phyloP scores from a whole-genome alignment of 1,139 yeast genomes.

The Debaryomycetaceae sp. region DNA sequence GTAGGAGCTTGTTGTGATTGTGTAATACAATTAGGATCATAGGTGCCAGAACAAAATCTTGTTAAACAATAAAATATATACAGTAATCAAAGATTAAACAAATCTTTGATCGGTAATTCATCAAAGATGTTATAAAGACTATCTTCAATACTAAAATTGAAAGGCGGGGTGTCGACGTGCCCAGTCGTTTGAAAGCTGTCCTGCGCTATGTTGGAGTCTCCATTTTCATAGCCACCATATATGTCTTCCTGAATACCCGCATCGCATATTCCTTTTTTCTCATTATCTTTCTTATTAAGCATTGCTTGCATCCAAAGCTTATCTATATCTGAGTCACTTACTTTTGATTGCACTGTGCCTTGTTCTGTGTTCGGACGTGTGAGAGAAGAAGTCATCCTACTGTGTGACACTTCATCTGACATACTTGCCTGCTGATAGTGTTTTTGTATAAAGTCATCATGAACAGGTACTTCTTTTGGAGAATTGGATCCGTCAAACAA shows the following conservation, averaged over 20 bases:
- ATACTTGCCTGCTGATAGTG: not conserved
- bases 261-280: no score
- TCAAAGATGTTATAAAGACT: not conserved
- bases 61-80: no score
- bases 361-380: not conserved
- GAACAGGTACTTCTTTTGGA: not conserved
- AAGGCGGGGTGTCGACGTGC: not conserved
- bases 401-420: not conserved
- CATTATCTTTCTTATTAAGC: constrained; percentile 5
- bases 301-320: constrained; percentile 39
- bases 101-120: not conserved
- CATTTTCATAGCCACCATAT: no score
- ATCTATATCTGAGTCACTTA: constrained; percentile 26
- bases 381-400: not conserved
- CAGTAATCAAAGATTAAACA: not conserved
- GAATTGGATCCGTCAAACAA: not conserved
- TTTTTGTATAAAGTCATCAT: not conserved
- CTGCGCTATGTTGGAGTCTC: no score
- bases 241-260: no score
- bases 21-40: no score
- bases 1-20: no score
- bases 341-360: not conserved
- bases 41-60: no score
- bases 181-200: no score
- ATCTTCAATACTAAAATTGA: not conserved